phyloP scores from a whole-genome alignment of 306 rosid species.

The Cicer chorassanicum region DNA sequence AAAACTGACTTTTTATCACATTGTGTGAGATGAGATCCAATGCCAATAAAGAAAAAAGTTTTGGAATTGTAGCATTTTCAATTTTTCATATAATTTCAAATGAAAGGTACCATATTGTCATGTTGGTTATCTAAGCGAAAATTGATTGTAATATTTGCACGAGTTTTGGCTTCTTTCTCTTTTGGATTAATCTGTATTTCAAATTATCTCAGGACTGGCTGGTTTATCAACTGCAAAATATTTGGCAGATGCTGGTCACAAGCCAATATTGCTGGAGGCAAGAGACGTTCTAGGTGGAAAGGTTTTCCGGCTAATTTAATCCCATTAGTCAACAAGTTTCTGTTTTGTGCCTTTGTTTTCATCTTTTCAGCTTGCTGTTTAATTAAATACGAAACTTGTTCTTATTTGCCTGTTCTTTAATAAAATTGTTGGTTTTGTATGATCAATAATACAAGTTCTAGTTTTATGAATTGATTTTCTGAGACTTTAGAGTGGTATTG shows the following conservation, averaged over 20 bases:
- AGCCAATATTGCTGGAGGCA: conserved; percentile 85
- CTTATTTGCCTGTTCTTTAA: conserved; percentile 19
- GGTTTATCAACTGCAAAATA: conserved; percentile 96
- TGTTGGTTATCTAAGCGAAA: conserved; percentile 23
- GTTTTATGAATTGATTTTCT: conserved; percentile 18
- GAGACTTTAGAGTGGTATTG: conserved; percentile 4
- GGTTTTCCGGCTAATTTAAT: conserved; percentile 62
- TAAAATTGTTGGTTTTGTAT: conserved; percentile 15
- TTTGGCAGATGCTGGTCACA: conserved; percentile 98
- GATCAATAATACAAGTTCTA: conserved; percentile 17
- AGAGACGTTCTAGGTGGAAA: conserved; percentile 99
- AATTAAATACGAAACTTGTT: background rate
- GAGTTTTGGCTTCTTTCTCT: background rate
- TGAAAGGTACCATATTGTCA: background rate
- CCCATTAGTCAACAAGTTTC: conserved; percentile 36
- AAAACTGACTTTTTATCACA: background rate
- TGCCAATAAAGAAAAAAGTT: background rate
- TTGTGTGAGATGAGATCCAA: background rate
- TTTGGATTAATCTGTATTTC: conserved; percentile 32
- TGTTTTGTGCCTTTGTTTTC: conserved; percentile 21
- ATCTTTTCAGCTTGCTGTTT: conserved; percentile 37
- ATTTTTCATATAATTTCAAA: conserved; percentile 28
- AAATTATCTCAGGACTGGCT: conserved; percentile 73
- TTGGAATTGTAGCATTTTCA: conserved; percentile 1
- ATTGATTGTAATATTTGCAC: background rate